Conservation (phyloP, 1,284 basidiomycete species). For the Dichomitus squalens region DNA sequence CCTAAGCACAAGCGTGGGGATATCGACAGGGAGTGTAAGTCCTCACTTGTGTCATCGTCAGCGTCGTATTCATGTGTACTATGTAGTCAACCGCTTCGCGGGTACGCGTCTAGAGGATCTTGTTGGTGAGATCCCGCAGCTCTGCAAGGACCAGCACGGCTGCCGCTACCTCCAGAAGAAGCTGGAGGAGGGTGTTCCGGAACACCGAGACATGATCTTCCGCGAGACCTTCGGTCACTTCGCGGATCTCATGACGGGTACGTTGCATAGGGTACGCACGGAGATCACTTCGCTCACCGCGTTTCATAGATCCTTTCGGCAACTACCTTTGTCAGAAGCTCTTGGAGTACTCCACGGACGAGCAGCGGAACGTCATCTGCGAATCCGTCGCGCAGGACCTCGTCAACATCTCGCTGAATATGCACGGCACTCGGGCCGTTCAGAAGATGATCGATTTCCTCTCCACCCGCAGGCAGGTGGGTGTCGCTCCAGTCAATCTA, state of each 20-base stretch:
- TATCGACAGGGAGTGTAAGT: conserved; percentile 83
- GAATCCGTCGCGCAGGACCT: conserved; percentile 97
- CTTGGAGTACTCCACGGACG: conserved; percentile 96
- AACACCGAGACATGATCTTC: conserved; percentile 99
- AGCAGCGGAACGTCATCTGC: conserved; percentile 96
- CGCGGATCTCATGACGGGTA: conserved; percentile 97
- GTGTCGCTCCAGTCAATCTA: conserved; percentile 39
- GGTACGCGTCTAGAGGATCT: conserved; percentile 95
- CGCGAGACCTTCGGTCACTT: conserved; percentile 98
- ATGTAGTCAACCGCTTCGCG: conserved; percentile 88
- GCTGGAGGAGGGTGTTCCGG: conserved; percentile 92
- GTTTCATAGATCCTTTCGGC: conserved; percentile 88
- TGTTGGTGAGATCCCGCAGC: conserved; percentile 87
- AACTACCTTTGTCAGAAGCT: conserved; percentile 99
- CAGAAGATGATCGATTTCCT: conserved; percentile 99
- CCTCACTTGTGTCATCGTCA: neutral
- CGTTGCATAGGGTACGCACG: conserved; percentile 23
- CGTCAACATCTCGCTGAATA: conserved; percentile 98
- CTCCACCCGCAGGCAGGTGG: conserved; percentile 90
- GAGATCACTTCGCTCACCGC: conserved; percentile 1
- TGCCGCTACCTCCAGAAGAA: conserved; percentile 99
- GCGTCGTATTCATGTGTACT: neutral
- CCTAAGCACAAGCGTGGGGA: conserved; percentile 94
- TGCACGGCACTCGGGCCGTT: conserved; percentile 99
- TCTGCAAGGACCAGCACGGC: conserved; percentile 99